Percentiles rank a stretch among this genome's conserved stretches.
These are phyloP conservation scores for Apiosordaria backusii DNA, from an alignment of 495 filamentous ascomycete genomes.

Conservation along the genomic window DNA sequence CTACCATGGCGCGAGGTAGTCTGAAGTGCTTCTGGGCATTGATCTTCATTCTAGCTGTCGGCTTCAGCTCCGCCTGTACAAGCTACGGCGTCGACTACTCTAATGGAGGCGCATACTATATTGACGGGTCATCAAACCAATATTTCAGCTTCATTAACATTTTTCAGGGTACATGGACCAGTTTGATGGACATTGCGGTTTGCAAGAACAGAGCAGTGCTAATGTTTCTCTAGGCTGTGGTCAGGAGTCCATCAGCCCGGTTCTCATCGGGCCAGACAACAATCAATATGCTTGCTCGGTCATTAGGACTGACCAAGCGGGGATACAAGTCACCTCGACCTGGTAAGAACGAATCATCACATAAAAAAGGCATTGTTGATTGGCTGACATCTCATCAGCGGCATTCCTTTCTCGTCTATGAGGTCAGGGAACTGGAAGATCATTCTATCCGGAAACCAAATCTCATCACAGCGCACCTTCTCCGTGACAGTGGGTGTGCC, in stretches of 20 bases:
- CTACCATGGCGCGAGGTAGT: slow-evolving; percentile 19
- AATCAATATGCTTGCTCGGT: slow-evolving; percentile 39
- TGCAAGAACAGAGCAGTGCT: slow-evolving; percentile 2
- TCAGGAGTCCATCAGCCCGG: slow-evolving; percentile 39
- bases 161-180: slow-evolving; percentile 36
- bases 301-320: slow-evolving; percentile 37
- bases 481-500: slow-evolving; percentile 35
- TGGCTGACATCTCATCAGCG: slow-evolving; percentile 19
- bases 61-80: slow-evolving; percentile 33
- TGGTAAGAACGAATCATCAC: slow-evolving; percentile 28
- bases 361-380: background rate
- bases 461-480: slow-evolving; percentile 40
- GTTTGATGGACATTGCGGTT: background rate
- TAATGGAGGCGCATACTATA: slow-evolving; percentile 42
- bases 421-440: slow-evolving; percentile 41
- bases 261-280: slow-evolving; percentile 37
- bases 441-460: slow-evolving; percentile 35
- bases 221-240: slow-evolving; percentile 31
- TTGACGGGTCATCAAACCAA: slow-evolving; percentile 39
- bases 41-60: slow-evolving; percentile 25
- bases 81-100: slow-evolving; percentile 45
- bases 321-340: slow-evolving; percentile 38
- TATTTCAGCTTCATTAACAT: slow-evolving; percentile 43
- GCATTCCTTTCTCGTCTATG: slow-evolving; percentile 42
- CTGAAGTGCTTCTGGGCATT: slow-evolving; percentile 25